A percentile compares a stretch with the other conserved stretches of the same genome.
These are phyloP conservation scores for Azolla pinnata DNA, from an alignment of 75 land plant genomes.

Conservation along the genomic window DNA sequence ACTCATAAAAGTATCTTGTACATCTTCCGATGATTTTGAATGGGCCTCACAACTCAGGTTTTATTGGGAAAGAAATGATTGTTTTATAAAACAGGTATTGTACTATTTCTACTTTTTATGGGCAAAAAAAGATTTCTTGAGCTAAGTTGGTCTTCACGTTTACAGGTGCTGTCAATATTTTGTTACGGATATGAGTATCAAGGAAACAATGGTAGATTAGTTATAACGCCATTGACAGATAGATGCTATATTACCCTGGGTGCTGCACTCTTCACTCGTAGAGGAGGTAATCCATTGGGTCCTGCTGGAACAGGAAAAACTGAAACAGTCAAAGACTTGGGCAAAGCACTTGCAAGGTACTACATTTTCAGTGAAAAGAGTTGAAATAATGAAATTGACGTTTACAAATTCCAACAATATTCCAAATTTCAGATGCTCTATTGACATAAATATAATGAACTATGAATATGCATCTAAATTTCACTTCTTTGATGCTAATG, in stretches of 20 bases:
- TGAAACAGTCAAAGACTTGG: constrained; percentile 25
- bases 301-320: constrained; percentile 34
- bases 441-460: too few species aligned
- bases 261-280: constrained; percentile 19
- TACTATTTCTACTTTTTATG: background rate
- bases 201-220: constrained; percentile 27
- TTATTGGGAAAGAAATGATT: constrained; percentile 25
- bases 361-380: too few species aligned
- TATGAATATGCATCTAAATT: too few species aligned
- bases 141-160: too few species aligned
- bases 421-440: too few species aligned
- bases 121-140: background rate
- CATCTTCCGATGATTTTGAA: constrained; percentile 25
- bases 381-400: too few species aligned
- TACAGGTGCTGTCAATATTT: constrained; percentile 17
- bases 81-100: constrained; percentile 19
- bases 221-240: constrained; percentile 28
- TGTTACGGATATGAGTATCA: constrained; percentile 24
- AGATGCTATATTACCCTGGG: constrained; percentile 26
- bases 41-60: constrained; percentile 28
- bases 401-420: too few species aligned
- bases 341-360: constrained; percentile 24
- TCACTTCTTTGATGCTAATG: too few species aligned
- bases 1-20: constrained; percentile 16
- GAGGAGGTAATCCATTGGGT: constrained; percentile 24